Base-by-base conservation (phyloP, 805 yeast genomes). In the Komagataella pastoris region DNA sequence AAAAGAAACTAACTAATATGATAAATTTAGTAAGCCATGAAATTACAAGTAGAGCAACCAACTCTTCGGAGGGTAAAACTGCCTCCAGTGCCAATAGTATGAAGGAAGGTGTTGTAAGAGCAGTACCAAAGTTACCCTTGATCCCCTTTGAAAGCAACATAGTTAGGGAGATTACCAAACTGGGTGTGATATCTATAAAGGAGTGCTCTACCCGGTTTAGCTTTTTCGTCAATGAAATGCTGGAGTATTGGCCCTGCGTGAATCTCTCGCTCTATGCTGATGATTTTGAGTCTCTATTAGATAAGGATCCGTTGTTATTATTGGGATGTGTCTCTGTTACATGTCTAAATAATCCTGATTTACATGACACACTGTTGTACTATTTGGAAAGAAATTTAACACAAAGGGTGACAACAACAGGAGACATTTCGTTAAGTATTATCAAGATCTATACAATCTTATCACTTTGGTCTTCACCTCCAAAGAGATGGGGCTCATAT, bases 401-500 rank as follows among this genome's bases (percentile, higher is more conserved):
- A 0, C 68, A 73, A 50, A 65, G 66, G 36, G 71, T 76, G 3
- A 70, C 69, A 45, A 65, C 74, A 14, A 68, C 75, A 7, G 72
- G 74, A 21, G 74, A 69, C 51, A 68, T 76, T 50, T 63, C 74
- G 3, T 68, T 65, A 47, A 68, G 65, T 53, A 57, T 72, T 48
- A 70, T 77, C 19, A 72, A 70, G 50, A 64, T 71, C 1, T 75
- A 74, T 54, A 57, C 75, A 52, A 65, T 74, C 1, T 58, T 76
- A 8, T 74, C 80, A 5, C 57, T 74, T 6, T 77, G 83, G 83
- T 72, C 75, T 49, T 65, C 76, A 3, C 81, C 81, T 1, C 79
- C 81, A 6, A 65, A 69, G 43, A 70, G 68, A 56, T 69, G 75
- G 66, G 80, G 79, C 10, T 74, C 78, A 19, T 77, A 71, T 61